Percentiles rank a stretch among this genome's conserved stretches.
phyloP scores from a whole-genome alignment of 2,329 filamentous ascomycete species.

The Chaetomium olivaceum region DNA sequence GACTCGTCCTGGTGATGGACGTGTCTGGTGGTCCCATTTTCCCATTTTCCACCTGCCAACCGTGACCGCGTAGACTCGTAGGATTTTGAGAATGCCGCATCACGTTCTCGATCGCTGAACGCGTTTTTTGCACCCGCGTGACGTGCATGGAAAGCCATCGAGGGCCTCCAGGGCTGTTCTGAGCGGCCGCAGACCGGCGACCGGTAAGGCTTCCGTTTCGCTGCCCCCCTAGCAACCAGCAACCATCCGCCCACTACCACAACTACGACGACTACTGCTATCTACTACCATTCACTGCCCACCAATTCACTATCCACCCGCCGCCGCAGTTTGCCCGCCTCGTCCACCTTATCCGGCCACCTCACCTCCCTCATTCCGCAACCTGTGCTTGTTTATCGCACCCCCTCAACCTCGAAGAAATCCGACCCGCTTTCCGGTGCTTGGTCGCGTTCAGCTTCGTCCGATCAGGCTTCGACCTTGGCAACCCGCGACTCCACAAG shows the following conservation, averaged over 20 bases:
- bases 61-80: background rate
- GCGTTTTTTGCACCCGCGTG: constrained; percentile 5
- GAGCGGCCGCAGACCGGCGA: constrained; percentile 20
- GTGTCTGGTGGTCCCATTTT: background rate
- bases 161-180: constrained; percentile 7
- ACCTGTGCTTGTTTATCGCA: constrained; percentile 13
- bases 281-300: background rate
- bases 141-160: constrained; percentile 10
- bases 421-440: constrained; percentile 17
- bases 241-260: constrained; percentile 12
- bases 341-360: background rate
- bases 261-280: background rate
- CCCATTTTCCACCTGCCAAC: background rate
- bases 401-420: constrained; percentile 14
- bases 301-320: background rate
- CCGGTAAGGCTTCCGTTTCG: constrained; percentile 31
- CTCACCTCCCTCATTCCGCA: background rate
- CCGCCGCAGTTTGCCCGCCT: background rate
- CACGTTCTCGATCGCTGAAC: background rate
- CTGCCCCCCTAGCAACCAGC: constrained; percentile 22
- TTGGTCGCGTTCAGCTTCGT: constrained; percentile 10
- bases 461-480: constrained; percentile 6
- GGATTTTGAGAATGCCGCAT: background rate
- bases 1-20: constrained; percentile 4
- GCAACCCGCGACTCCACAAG: constrained; percentile 1